A percentile compares a stretch with the other conserved stretches of the same genome.
phyloP scores from a whole-genome alignment of 2,329 filamentous ascomycete species.

The Rhytidhysteron rufulum region DNA sequence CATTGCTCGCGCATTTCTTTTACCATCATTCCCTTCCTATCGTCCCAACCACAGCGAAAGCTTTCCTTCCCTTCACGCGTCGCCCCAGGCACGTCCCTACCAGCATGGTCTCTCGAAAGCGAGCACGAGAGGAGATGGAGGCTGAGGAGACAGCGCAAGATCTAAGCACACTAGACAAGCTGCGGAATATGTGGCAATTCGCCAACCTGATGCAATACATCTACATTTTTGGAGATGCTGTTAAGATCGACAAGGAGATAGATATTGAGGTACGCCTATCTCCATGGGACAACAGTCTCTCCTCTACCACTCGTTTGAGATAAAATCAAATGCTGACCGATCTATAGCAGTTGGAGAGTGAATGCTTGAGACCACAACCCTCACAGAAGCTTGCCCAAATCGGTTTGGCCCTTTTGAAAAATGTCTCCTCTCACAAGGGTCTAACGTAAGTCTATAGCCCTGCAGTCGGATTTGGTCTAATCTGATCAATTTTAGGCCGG shows the following conservation, averaged over 20 bases:
- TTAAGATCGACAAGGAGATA: slow-evolving; percentile 85
- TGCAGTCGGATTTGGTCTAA: background rate
- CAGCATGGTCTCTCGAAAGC: slow-evolving; percentile 36
- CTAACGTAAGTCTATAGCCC: slow-evolving; percentile 64
- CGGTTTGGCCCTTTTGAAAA: slow-evolving; percentile 83
- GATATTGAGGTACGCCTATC: slow-evolving; percentile 84
- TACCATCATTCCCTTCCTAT: too few species aligned
- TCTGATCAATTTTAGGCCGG: slow-evolving; percentile 54
- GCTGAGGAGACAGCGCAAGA: slow-evolving; percentile 44
- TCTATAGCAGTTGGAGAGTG: slow-evolving; percentile 75
- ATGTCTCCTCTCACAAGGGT: slow-evolving; percentile 87
- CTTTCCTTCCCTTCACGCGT: slow-evolving; percentile 21
- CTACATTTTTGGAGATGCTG: slow-evolving; percentile 78
- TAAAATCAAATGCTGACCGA: slow-evolving; percentile 28
- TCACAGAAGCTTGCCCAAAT: slow-evolving; percentile 76
- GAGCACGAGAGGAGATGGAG: slow-evolving; percentile 51
- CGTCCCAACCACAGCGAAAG: too few species aligned
- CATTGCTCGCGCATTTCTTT: background rate
- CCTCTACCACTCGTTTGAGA: too few species aligned
- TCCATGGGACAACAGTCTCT: too few species aligned
- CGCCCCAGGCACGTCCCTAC: slow-evolving; percentile 24
- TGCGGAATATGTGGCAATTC: slow-evolving; percentile 95
- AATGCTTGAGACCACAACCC: slow-evolving; percentile 72
- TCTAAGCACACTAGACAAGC: slow-evolving; percentile 53
- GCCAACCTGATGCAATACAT: slow-evolving; percentile 93